phyloP scores from a whole-genome alignment of 495 filamentous ascomycete genomes.

The Astrothelium macrocarpum region DNA sequence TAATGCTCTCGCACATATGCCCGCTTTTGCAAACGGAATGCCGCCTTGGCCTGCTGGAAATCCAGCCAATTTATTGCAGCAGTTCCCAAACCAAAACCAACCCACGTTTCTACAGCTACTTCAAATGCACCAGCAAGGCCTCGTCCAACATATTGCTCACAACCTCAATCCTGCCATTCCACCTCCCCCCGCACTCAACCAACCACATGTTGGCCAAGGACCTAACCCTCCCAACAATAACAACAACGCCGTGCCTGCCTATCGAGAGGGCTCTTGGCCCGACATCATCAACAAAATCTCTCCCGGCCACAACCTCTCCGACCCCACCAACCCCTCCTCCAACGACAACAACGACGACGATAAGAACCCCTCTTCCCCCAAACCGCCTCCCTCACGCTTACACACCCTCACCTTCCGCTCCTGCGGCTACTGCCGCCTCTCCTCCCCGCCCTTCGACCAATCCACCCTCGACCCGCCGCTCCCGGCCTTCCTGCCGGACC shows the following conservation, averaged over 20 bases:
- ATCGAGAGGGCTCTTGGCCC: conserved; percentile 29
- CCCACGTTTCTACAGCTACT: too few species aligned
- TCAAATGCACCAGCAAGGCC: conserved; percentile 2
- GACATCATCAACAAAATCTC: conserved; percentile 27
- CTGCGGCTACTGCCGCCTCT: conserved; percentile 29
- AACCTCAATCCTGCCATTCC: too few species aligned
- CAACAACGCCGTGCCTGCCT: conserved; percentile 5
- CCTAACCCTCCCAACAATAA: not conserved
- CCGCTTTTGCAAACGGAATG: conserved; percentile 2
- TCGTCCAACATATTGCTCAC: too few species aligned
- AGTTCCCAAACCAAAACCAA: not conserved
- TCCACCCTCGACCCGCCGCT: conserved; percentile 13
- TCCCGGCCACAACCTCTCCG: conserved; percentile 20
- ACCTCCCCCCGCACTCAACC: not conserved
- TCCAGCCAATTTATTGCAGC: not conserved
- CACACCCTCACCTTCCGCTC: conserved; percentile 21
- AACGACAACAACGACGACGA: conserved; percentile 2
- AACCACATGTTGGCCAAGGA: too few species aligned
- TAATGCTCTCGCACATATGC: conserved; percentile 9
- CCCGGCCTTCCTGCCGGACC: not conserved
- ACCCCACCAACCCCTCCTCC: conserved; percentile 12
- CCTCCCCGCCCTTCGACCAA: conserved; percentile 21
- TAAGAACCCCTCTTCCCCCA: conserved; percentile 7
- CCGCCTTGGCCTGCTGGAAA: not conserved
- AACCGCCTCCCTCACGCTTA: not conserved